A percentile compares a stretch with the other conserved stretches of the same genome.
phyloP scores from a whole-genome alignment of 1,139 yeast species.

The Geotrichum aggregatum region DNA sequence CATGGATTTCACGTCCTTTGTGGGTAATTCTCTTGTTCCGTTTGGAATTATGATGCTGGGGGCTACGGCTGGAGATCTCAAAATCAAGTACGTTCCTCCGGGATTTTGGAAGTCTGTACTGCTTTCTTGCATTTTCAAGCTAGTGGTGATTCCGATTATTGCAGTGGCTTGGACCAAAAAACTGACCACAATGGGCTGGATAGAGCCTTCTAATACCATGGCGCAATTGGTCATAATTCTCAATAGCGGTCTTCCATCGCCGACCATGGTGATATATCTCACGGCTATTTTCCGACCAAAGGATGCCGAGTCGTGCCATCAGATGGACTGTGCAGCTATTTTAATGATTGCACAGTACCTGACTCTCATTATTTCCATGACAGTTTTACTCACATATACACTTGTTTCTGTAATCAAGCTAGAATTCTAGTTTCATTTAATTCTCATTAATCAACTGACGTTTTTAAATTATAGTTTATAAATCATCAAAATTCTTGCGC shows the following conservation, averaged over 20 bases:
- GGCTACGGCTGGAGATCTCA: slow-evolving; percentile 75
- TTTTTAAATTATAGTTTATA: slow-evolving; percentile 43
- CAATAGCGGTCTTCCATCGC: slow-evolving; percentile 77
- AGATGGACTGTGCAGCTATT: slow-evolving; percentile 80
- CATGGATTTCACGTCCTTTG: slow-evolving; percentile 71
- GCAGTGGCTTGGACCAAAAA: slow-evolving; percentile 56
- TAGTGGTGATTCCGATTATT: slow-evolving; percentile 56
- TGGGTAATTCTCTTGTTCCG: slow-evolving; percentile 88
- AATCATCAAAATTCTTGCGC: slow-evolving; percentile 48
- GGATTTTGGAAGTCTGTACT: slow-evolving; percentile 68
- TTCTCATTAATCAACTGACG: too few relatives aligned
- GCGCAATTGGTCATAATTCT: slow-evolving; percentile 66
- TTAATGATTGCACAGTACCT: slow-evolving; percentile 66
- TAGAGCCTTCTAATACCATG: slow-evolving; percentile 52
- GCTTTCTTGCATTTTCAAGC: slow-evolving; percentile 44
- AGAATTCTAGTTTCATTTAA: not conserved
- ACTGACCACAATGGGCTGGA: slow-evolving; percentile 48
- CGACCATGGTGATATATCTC: slow-evolving; percentile 76
- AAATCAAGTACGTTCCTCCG: slow-evolving; percentile 54
- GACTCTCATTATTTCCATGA: slow-evolving; percentile 56
- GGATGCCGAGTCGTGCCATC: slow-evolving; percentile 48
- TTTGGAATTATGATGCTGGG: slow-evolving; percentile 77
- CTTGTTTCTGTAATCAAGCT: slow-evolving; percentile 20
- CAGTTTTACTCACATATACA: slow-evolving; percentile 43
- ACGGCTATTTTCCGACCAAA: slow-evolving; percentile 77